Conservation (phyloP, 768 basidiomycete genomes). For the Phanerodontia chrysosporium region DNA sequence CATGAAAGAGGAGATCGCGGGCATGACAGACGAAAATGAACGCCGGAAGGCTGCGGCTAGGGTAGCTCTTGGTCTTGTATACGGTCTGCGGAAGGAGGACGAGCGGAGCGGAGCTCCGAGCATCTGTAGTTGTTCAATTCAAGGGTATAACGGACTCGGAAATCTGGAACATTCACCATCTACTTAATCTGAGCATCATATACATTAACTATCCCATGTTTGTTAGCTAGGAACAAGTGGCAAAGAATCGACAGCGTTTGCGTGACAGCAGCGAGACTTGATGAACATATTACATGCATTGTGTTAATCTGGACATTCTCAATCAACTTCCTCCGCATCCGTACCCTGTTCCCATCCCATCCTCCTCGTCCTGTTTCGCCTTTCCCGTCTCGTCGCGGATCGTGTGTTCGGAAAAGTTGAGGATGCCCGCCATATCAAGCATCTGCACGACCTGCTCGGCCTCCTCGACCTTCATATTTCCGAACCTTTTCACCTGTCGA, state of each 20-base stretch:
- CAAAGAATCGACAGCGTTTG: neutral
- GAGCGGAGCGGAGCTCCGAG: slow-evolving; percentile 1
- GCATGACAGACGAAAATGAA: slow-evolving; percentile 59
- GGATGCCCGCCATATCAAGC: slow-evolving; percentile 84
- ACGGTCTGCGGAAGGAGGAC: slow-evolving; percentile 46
- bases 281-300: neutral
- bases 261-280: neutral
- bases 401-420: slow-evolving; percentile 78
- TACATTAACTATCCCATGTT: neutral
- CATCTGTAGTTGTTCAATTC: neutral
- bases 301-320: neutral
- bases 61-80: slow-evolving; percentile 69
- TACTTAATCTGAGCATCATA: neutral
- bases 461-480: slow-evolving; percentile 71
- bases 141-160: neutral
- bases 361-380: slow-evolving; percentile 19
- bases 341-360: slow-evolving; percentile 12
- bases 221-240: neutral
- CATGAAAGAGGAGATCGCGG: slow-evolving; percentile 72
- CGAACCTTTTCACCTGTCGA: slow-evolving; percentile 89
- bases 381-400: slow-evolving; percentile 61
- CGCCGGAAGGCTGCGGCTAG: slow-evolving; percentile 64
- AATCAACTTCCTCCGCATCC: slow-evolving; percentile 12
- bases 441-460: slow-evolving; percentile 81
- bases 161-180: neutral